Base-by-base conservation (phyloP, 2,329 filamentous ascomycete species). In the Septoria linicola region DNA sequence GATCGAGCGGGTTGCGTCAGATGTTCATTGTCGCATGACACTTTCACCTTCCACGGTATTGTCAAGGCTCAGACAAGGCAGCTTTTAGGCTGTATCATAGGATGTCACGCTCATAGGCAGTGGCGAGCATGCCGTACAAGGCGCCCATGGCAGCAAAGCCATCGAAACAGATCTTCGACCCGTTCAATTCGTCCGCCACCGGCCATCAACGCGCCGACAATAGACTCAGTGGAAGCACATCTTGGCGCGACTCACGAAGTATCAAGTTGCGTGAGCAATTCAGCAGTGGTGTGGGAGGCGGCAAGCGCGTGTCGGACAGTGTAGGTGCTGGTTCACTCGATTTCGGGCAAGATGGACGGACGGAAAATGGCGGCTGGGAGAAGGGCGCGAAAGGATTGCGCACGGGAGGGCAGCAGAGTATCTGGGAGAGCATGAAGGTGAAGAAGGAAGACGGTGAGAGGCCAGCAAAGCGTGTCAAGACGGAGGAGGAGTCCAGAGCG, bases 131-230 rank as follows among this genome's bases (percentile, higher is more conserved):
- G 59, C 59, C 58, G n/a, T 49, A 49, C 39, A 57, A 59, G 40
- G 59, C 59, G 16, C 57, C 59, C 1, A 30, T 44, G 23, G 63
- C 61, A n/a, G 63, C 63, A 19, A 64, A 64, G 43, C 62, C 63
- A 2, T 56, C 49, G 25, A 61, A 56, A 30, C 46, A 54, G 32
- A 63, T 64, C 36, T 65, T 64, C 55, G 63, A 65, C 42, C 85
- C 96, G 70, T 96, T 92, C 91, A 96, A 92, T 67, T 95, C 89
- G 63, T 92, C 89, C 56, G 90, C 96, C 70, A 89, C 83, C 63
- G 84, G 81, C 65, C 89, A 96, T 67, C 90, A 95, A 70, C 79
- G 83, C 34, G 82, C 87, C 35, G 87, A 92, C 53, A 84, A 82
- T 53, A 72, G 74, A 3, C 76, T 85, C 1, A 80, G 81, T 1